Percentiles rank a stretch among this genome's conserved stretches.
Conservation (phyloP, 306 rosid genomes). For the Medicago lupulina region DNA sequence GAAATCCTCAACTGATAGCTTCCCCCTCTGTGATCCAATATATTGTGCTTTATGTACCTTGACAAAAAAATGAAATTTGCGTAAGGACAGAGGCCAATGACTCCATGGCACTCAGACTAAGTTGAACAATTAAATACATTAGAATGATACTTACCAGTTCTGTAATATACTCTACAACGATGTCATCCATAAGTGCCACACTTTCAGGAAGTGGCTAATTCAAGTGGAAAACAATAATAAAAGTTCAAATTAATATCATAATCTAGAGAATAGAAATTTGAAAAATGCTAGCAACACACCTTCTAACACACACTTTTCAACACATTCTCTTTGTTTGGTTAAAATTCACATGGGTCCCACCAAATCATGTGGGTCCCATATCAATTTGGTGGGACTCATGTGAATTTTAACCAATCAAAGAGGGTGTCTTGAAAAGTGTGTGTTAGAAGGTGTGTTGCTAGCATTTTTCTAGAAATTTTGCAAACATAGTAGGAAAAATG, state of each 20-base stretch:
- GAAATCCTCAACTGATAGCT: conserved; percentile 87
- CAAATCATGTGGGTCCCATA: too few species aligned
- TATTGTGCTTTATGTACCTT: conserved; percentile 97
- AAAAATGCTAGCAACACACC: too few species aligned
- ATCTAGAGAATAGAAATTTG: background rate
- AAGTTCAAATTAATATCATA: conserved; percentile 4
- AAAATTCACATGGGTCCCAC: too few species aligned
- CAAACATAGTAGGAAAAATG: background rate
- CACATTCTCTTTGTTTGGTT: too few species aligned
- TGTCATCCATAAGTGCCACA: conserved; percentile 90
- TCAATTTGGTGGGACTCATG: too few species aligned
- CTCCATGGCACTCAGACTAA: conserved; percentile 1
- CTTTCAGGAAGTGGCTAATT: conserved; percentile 92
- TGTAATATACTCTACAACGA: conserved; percentile 84
- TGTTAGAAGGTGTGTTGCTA: too few species aligned
- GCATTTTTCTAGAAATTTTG: too few species aligned
- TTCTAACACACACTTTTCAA: too few species aligned
- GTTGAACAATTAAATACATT: background rate
- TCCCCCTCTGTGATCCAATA: conserved; percentile 88
- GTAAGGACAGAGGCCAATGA: conserved; percentile 33
- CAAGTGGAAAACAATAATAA: conserved; percentile 4
- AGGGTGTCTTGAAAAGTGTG: too few species aligned
- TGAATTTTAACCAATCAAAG: too few species aligned
- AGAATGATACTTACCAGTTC: conserved; percentile 61
- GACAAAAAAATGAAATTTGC: background rate